Conservation (phyloP, 768 basidiomycete species). For the Suillus plorans region DNA sequence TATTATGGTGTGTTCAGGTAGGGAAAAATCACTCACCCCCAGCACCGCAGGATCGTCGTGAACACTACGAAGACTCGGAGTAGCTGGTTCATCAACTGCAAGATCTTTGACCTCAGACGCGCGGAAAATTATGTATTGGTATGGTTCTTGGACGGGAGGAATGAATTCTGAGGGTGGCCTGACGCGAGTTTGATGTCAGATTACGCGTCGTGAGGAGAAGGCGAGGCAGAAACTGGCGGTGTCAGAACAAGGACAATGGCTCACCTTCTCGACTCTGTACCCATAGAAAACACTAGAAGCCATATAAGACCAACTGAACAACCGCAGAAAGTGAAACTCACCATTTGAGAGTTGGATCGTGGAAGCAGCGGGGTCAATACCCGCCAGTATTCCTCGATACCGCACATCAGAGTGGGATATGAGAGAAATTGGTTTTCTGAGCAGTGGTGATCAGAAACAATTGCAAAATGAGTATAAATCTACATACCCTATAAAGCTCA, state of each 20-base stretch:
- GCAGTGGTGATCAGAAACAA: conserved; percentile 14
- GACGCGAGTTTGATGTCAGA: conserved; percentile 25
- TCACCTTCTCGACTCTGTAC: conserved; percentile 81
- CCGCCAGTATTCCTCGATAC: conserved; percentile 84
- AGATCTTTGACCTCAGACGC: conserved; percentile 89
- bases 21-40: conserved; percentile 52
- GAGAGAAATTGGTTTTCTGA: conserved; percentile 84
- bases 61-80: conserved; percentile 50
- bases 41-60: conserved; percentile 86
- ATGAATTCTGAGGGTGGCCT: conserved; percentile 79
- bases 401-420: conserved; percentile 91
- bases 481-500: conserved; percentile 72
- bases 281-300: conserved; percentile 74
- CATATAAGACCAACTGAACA: conserved; percentile 1
- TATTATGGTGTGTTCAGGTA: neutral
- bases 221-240: neutral
- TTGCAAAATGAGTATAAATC: neutral
- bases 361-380: conserved; percentile 81
- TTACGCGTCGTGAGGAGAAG: conserved; percentile 5
- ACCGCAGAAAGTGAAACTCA: conserved; percentile 27
- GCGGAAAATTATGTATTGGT: conserved; percentile 89
- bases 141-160: conserved; percentile 79
- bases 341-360: conserved; percentile 90
- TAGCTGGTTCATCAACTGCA: conserved; percentile 70
- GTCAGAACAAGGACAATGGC: conserved; percentile 23